Evolutionary conservation across 2,329 filamentous ascomycete genomes (phyloP), one percentile per base, ranked within the genome.

Genomic region (Stromatinia cepivora): DNA sequence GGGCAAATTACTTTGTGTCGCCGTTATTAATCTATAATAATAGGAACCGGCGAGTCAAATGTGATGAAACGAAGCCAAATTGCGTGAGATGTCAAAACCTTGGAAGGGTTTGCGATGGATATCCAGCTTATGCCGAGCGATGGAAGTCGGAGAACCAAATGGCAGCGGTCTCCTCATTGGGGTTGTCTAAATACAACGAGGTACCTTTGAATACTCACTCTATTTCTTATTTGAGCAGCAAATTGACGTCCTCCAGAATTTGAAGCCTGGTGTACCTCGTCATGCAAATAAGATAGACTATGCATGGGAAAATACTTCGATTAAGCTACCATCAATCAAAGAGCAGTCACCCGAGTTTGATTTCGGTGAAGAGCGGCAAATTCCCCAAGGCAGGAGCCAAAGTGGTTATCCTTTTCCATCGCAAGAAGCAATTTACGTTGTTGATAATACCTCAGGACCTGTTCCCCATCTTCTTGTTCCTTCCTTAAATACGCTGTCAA

Each of bases 401-500:
- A 17, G 17, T 48, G 45, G 9, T 22, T 0, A 20, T 7, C 9
- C 20, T 22, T 8, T 15, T 22, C 45, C 20, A 48, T 48, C 46
- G 22, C 46, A 48, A 48, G 46, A n/a, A 48, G 8, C 8, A n/a
- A 22, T 48, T 48, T 48, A 48, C 22, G 4, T 34, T 8, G 34
- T 34, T 34, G 22, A n/a, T 7, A 20, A 22, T 9, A 10, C 22
- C 22, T 4, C 8, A 48, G 17, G 45, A 46, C 45, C 45, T 20
- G 45, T 15, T 20, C 22, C 17, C 7, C 22, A 15, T 46, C 17
- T 99, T 95, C 81, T 86, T 89, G 9, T 84, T 92, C 34, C 78
- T 86, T 54, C 88, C 87, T 62, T 98, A 94, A 90, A 96, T 95
- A 79, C 98, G 97, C 80, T 80, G 97, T 96, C 77, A 91, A 92